Evolutionary conservation across 202 grass and related monocot genomes (phyloP), one percentile per base, ranked within the genome.

Genomic region (Sporobolus alterniflorus): DNA sequence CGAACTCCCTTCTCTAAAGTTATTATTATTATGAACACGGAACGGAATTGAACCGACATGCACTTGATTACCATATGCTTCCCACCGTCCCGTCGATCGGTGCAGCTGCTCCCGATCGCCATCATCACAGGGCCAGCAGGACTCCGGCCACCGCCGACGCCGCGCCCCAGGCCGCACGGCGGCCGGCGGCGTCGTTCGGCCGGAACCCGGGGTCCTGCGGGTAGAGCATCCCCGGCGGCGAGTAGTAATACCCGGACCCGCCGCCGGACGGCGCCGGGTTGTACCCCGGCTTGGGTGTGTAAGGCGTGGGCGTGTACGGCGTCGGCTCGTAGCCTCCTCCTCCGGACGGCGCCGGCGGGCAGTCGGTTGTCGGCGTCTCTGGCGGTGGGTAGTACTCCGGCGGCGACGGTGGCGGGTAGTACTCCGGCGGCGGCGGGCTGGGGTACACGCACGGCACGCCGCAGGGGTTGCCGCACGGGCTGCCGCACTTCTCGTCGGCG

Each of bases 211-310:
- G 91, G 67, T 92, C 87, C 71, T 88, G 86, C 31, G 91, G 91
- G 79, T 97, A 97, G 30, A 97, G 80, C 51, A 36, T 69, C 8
- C 84, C 94, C 2, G 94, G 91, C 4, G 94, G 86, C 2, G 83
- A 51, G 28, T 79, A 46, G 78, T 86, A 91, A 5, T 86, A 39
- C 36, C 36, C 36, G 36, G 84, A 85, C 12, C 36, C 36, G 36
- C 36, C 36, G 36, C 36, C 36, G 36, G 6, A 39, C 36, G 36
- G 36, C 36, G 36, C 7, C 36, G 36, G 36, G 36, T 39, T 39
- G 36, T 39, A 39, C 36, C 36, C 1, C 6, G 36, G 36, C 36
- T 39, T 39, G 36, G 36, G 36, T 7, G 36, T 39, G 36, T 39
- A 39, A 3, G 36, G 36, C 36, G 36, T 39, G 6, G 36, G 36